Conservation (phyloP, 192 early-diverging fungal genomes). For the Coemansia interrupta region DNA sequence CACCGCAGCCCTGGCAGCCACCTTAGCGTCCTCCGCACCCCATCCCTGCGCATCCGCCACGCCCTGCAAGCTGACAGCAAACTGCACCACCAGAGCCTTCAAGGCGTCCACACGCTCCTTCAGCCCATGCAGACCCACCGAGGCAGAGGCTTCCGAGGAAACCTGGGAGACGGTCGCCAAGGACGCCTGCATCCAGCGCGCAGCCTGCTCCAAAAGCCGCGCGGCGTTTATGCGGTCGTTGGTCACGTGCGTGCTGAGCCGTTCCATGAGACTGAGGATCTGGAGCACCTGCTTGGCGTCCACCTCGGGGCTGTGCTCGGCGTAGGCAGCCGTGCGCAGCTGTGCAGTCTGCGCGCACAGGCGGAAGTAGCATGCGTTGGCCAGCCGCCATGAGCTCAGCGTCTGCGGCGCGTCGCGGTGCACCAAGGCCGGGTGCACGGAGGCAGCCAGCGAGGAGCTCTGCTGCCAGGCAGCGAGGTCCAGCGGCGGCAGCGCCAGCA, state of each 20-base stretch:
- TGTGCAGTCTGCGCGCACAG: slow-evolving; percentile 30
- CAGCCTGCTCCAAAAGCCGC: slow-evolving; percentile 16
- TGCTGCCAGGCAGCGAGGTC: slow-evolving; percentile 24
- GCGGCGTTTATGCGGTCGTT: slow-evolving; percentile 31
- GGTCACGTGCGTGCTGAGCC: slow-evolving; percentile 17
- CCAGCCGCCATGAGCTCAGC: slow-evolving; percentile 23
- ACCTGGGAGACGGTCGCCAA: background rate
- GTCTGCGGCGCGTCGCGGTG: slow-evolving; percentile 6
- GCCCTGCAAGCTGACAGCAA: slow-evolving; percentile 7
- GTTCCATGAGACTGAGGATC: slow-evolving; percentile 28
- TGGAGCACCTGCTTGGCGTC: slow-evolving; percentile 30
- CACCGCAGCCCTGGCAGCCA: background rate
- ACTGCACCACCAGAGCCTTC: slow-evolving; percentile 22
- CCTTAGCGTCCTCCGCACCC: background rate
- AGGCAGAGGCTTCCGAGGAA: no score
- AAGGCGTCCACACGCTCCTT: slow-evolving; percentile 22
- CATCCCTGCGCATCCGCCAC: slow-evolving; percentile 31
- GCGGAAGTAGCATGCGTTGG: slow-evolving; percentile 34
- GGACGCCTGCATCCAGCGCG: slow-evolving; percentile 32
- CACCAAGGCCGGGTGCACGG: slow-evolving; percentile 1
- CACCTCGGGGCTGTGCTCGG: slow-evolving; percentile 40
- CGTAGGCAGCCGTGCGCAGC: slow-evolving; percentile 25
- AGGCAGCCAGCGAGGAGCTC: background rate
- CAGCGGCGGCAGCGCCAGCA: slow-evolving; percentile 22
- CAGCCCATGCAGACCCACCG: slow-evolving; percentile 9